Evolutionary conservation across 1,284 basidiomycete genomes (phyloP).

Genomic region (Ustilago vetiveriae): DNA sequence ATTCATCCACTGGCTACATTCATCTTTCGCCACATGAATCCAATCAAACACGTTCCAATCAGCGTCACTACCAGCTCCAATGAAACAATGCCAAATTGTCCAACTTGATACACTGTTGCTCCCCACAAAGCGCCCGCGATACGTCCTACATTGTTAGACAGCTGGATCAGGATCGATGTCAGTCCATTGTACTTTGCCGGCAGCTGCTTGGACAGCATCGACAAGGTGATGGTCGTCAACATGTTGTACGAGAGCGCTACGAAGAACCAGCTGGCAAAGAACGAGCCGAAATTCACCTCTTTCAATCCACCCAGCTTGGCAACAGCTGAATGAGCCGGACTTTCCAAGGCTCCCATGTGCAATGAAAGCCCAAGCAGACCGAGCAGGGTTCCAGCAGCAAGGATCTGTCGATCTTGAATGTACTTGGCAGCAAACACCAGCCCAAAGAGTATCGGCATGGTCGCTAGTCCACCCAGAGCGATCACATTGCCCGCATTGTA

Average conservation of each 20-base stretch:
- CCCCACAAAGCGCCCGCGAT: conserved; percentile 48
- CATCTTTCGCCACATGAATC: conserved; percentile 49
- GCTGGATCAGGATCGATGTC: conserved; percentile 43
- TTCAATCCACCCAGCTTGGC: conserved; percentile 7
- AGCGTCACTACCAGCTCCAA: conserved; percentile 43
- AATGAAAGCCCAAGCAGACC: conserved; percentile 44
- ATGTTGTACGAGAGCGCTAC: conserved; percentile 42
- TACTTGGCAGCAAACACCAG: conserved; percentile 44
- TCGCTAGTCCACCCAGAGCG: conserved; percentile 39
- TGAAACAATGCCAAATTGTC: conserved; percentile 44
- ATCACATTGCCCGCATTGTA: conserved; percentile 50
- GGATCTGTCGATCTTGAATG: conserved; percentile 42
- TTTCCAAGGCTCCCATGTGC: conserved; percentile 44
- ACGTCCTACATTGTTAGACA: conserved; percentile 45
- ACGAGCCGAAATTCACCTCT: conserved; percentile 40
- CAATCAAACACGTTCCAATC: conserved; percentile 37
- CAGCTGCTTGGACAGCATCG: conserved; percentile 45
- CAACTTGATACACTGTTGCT: conserved; percentile 42
- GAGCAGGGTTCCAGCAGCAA: conserved; percentile 33
- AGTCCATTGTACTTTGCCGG: conserved; percentile 48
- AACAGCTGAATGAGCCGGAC: conserved; percentile 26
- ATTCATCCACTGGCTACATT: conserved; percentile 30
- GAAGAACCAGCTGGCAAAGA: conserved; percentile 50
- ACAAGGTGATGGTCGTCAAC: conserved; percentile 47
- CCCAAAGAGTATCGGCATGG: conserved; percentile 45